Conservation (phyloP, 1,284 basidiomycete species). For the Waitea zeae region DNA sequence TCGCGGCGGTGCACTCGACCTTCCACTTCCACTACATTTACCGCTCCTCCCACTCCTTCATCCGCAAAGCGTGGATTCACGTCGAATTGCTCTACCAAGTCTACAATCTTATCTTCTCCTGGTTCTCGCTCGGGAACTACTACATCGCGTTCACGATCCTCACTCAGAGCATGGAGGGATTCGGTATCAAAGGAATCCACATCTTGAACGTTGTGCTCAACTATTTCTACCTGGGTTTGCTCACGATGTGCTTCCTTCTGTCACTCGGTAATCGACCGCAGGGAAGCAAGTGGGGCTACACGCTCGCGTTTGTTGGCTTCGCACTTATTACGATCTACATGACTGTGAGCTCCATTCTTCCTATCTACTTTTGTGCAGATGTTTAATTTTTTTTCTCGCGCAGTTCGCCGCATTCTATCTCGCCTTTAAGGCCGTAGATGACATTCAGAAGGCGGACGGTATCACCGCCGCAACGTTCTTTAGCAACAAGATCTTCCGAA, state of each 20-base stretch:
- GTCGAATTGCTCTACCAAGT: slow-evolving; percentile 87
- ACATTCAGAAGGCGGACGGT: slow-evolving; percentile 28
- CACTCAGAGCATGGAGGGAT: slow-evolving; percentile 39
- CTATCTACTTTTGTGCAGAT: slow-evolving; percentile 4
- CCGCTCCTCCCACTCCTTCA: slow-evolving; percentile 68
- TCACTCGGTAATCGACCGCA: slow-evolving; percentile 87
- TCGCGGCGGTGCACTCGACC: slow-evolving; percentile 81
- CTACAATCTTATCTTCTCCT: slow-evolving; percentile 82
- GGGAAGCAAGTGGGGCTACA: slow-evolving; percentile 74
- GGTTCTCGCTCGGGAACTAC: slow-evolving; percentile 84
- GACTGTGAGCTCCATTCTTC: slow-evolving; percentile 37
- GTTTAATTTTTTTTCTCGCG: neutral
- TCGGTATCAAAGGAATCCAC: slow-evolving; percentile 42
- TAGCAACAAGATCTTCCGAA: slow-evolving; percentile 63
- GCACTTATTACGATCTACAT: slow-evolving; percentile 84
- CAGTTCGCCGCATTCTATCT: slow-evolving; percentile 67
- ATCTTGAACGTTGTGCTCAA: slow-evolving; percentile 66
- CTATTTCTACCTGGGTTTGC: slow-evolving; percentile 77
- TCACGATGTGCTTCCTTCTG: slow-evolving; percentile 84
- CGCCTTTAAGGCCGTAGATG: slow-evolving; percentile 62
- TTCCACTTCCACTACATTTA: slow-evolving; percentile 90
- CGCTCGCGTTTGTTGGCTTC: slow-evolving; percentile 68
- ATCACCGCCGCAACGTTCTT: slow-evolving; percentile 43
- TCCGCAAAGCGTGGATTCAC: slow-evolving; percentile 88
- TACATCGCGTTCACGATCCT: slow-evolving; percentile 80